Conservation (phyloP, 164 flowering plant species). For the Stephania cephalantha region DNA sequence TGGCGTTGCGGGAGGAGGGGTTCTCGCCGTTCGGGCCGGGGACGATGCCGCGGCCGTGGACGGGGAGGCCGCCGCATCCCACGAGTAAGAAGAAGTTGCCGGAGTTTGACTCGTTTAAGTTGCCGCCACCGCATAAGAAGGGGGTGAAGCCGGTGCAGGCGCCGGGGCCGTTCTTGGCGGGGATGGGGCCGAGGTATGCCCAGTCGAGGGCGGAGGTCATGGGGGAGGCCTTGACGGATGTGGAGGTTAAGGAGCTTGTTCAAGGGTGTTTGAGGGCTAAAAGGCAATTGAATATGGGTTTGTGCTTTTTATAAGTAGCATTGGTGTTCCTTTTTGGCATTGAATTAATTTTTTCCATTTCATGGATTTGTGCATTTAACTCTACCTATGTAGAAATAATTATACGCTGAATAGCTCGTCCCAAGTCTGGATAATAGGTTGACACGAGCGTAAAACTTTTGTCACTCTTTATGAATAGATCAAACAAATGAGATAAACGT, state of each 20-base stretch:
- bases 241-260: conserved; percentile 51
- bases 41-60: conserved; percentile 23
- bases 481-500: too few relatives aligned
- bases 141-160: conserved; percentile 88
- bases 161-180: conserved; percentile 78
- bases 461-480: too few relatives aligned
- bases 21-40: conserved; percentile 36
- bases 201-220: conserved; percentile 61
- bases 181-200: conserved; percentile 66
- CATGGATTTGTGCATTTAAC: too few relatives aligned
- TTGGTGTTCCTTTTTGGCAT: background rate
- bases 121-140: conserved; percentile 73
- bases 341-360: background rate
- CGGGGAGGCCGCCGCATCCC: conserved; percentile 24
- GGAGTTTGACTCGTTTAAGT: conserved; percentile 62
- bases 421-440: too few relatives aligned
- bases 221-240: conserved; percentile 71
- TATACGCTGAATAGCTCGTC: too few relatives aligned
- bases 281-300: conserved; percentile 73
- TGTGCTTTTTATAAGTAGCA: background rate
- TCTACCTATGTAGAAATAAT: too few relatives aligned
- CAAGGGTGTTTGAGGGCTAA: conserved; percentile 27
- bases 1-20: conserved; percentile 13
- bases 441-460: too few relatives aligned
- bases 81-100: conserved; percentile 58